Evolutionary conservation across 225 moss, liverwort and hornwort genomes (phyloP).

Genomic region (Bryoerythrophyllum caledonicum): DNA sequence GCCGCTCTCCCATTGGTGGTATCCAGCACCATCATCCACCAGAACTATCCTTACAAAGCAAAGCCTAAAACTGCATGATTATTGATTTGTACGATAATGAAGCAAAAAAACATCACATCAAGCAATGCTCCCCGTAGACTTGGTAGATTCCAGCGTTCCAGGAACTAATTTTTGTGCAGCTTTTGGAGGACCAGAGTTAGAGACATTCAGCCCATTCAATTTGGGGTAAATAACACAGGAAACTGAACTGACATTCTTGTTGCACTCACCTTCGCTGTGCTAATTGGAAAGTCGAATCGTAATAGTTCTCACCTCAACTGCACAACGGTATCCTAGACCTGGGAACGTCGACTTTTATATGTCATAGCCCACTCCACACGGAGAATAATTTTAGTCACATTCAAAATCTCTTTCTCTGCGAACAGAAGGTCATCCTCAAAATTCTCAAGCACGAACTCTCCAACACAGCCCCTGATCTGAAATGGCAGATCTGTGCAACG

Average conservation of each 20-base stretch:
- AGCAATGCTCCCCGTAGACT: neutral
- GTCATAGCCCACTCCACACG: neutral
- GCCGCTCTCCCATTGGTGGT: slow-evolving; percentile 93
- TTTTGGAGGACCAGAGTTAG: slow-evolving; percentile 11
- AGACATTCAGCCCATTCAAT: neutral
- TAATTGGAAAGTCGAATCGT: neutral
- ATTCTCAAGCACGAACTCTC: neutral
- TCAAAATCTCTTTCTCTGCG: neutral
- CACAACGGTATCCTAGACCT: neutral
- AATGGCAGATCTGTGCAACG: slow-evolving; percentile 16
- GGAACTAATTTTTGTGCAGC: neutral
- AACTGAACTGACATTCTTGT: slow-evolving; percentile 7
- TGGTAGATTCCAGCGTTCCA: neutral
- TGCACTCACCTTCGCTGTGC: neutral
- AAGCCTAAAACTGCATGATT: slow-evolving; percentile 60
- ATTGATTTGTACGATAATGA: slow-evolving; percentile 1
- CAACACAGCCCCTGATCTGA: neutral
- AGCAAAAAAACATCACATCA: neutral
- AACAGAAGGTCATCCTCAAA: neutral
- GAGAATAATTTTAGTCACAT: no score
- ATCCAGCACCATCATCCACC: slow-evolving; percentile 86
- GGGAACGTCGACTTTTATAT: neutral
- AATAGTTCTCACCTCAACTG: neutral
- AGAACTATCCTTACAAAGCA: slow-evolving; percentile 61
- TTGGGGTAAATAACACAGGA: neutral